Evolutionary conservation across 305 asterid genomes (phyloP).

Genomic region (Rubia balearica): DNA sequence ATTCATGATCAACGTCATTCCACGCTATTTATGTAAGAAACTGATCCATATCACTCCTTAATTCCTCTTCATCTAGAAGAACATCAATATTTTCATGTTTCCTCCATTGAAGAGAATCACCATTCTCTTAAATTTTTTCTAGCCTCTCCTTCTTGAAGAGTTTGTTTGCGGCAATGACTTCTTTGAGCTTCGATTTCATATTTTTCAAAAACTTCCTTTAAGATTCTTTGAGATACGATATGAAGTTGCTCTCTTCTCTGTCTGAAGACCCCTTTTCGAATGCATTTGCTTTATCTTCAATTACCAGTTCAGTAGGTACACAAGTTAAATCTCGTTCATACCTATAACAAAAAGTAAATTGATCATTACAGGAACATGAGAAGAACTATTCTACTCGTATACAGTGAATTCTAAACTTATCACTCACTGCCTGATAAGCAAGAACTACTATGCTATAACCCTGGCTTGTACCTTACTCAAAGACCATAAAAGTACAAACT

Average conservation of each 20-base stretch:
- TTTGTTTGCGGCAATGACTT: constrained; percentile 49
- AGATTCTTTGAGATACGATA: constrained; percentile 53
- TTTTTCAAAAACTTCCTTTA: constrained; percentile 60
- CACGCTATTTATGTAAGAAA: constrained; percentile 54
- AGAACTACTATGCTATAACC: too few relatives aligned
- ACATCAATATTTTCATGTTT: constrained; percentile 47
- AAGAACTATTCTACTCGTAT: too few relatives aligned
- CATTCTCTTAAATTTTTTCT: constrained; percentile 13
- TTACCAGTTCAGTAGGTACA: too few relatives aligned
- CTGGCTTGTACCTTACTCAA: too few relatives aligned
- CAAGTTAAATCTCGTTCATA: too few relatives aligned
- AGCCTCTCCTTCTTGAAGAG: constrained; percentile 29
- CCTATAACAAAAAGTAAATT: too few relatives aligned
- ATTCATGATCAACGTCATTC: constrained; percentile 30
- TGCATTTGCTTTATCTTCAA: constrained; percentile 25
- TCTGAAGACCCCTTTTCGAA: constrained; percentile 62
- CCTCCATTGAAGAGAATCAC: constrained; percentile 61
- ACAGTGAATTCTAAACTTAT: too few relatives aligned
- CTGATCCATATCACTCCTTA: constrained; percentile 42
- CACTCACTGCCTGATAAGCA: too few relatives aligned
- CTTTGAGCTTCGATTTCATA: constrained; percentile 54
- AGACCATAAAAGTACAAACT: too few relatives aligned
- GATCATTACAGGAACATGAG: too few relatives aligned
- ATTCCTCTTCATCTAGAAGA: constrained; percentile 42
- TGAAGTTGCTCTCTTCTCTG: constrained; percentile 67